Percentiles rank a stretch among this genome's conserved stretches.
Conservation (phyloP, 2,329 filamentous ascomycete species). For the Colletotrichum nymphaeae region DNA sequence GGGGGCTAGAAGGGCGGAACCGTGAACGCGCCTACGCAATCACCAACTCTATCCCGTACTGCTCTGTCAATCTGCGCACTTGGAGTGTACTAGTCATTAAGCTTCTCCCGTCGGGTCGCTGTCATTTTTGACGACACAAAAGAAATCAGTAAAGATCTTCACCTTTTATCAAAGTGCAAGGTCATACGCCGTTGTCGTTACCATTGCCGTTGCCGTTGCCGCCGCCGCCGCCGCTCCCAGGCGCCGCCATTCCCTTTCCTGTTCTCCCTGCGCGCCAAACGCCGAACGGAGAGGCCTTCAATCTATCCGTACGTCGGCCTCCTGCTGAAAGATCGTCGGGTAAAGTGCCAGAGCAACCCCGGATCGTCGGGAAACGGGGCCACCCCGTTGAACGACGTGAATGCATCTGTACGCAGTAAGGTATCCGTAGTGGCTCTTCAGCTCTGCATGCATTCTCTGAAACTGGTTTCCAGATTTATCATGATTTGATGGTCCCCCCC, state of each 20-base stretch:
- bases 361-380: neutral
- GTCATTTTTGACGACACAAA: neutral
- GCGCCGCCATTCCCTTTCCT: neutral
- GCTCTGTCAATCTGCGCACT: too few relatives aligned
- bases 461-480: neutral
- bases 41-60: neutral
- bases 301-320: too few relatives aligned
- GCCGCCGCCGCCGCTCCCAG: neutral
- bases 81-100: neutral
- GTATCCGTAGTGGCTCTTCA: neutral
- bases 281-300: neutral
- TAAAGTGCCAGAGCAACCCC: neutral
- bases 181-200: neutral
- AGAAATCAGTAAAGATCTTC: neutral
- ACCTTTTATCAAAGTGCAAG: neutral
- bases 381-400: neutral
- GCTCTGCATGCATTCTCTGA: neutral
- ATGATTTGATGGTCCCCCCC: neutral
- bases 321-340: neutral
- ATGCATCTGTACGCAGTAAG: neutral
- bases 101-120: neutral
- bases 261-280: neutral
- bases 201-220: neutral
- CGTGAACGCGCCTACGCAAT: neutral
- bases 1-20: too few relatives aligned